Evolutionary conservation across 2,329 filamentous ascomycete genomes (phyloP), one percentile per base, ranked within the genome.

Genomic region (Claviceps sp.): DNA sequence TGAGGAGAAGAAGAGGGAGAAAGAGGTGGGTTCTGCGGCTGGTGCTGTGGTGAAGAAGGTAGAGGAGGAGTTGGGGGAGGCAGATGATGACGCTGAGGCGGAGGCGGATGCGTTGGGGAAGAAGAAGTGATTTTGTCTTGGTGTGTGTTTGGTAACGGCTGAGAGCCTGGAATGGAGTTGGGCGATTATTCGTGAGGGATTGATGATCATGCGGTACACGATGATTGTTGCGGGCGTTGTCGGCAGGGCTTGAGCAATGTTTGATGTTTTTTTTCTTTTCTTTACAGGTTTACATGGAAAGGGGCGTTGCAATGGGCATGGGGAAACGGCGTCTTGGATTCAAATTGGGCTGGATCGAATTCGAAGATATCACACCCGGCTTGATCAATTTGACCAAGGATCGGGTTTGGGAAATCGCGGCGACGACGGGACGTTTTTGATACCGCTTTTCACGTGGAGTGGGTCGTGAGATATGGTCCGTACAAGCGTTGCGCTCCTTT

Each of bases 51-150:
- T 22, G 20, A 50, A 47, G 50, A 64, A 58, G 45, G 69, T 66
- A 6, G 75, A 78, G 58, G 73, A 78, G 65, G 75, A 75, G 56
- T 56, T 77, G 48, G 74, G 73, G 4, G 75, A 75, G 59, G 74
- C 65, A 2, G 76, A 78, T 56, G 75, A 78, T 59, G 75, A 77
- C 60, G 65, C 61, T 26, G 61, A 72, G 59, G 71, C 63, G 2
- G 63, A 71, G 60, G 62, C 63, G n/a, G 67, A 71, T 61, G 64
- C 67, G 3, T 43, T 70, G 54, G 67, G 67, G 24, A 70, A 65
- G 62, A 70, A 65, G 57, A 63, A 63, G 50, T 68, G 56, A 67
- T 50, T 36, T 20, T 37, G 3, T 40, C 7, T n/a, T 37, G 46
- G 5, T 22, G 6, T 13, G 11, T 4, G 34, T 13, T 30, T 13